Conservation (phyloP, 805 yeast species). For the Ogataea paraovalis region DNA sequence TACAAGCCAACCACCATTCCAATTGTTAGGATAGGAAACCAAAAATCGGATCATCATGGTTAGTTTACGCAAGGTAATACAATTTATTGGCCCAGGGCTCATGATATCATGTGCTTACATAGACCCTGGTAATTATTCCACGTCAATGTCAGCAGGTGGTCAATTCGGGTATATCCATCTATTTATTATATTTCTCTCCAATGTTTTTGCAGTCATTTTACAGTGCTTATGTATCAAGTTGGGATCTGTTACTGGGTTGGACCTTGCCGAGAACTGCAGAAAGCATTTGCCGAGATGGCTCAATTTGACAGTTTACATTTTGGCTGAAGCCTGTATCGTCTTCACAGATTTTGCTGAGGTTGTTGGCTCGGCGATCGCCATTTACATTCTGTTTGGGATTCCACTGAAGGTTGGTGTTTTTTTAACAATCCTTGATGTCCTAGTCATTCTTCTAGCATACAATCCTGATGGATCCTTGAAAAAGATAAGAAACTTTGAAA, state of each 20-base stretch:
- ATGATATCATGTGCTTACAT: slow-evolving; percentile 87
- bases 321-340: slow-evolving; percentile 83
- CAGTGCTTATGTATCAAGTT: slow-evolving; percentile 81
- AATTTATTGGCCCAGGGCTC: slow-evolving; percentile 83
- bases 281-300: slow-evolving; percentile 63
- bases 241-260: slow-evolving; percentile 87
- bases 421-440: slow-evolving; percentile 76
- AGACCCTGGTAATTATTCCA: slow-evolving; percentile 92
- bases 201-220: slow-evolving; percentile 75
- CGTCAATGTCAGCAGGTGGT: slow-evolving; percentile 88
- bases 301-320: slow-evolving; percentile 56
- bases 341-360: slow-evolving; percentile 95
- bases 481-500: slow-evolving; percentile 73
- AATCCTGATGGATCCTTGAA: slow-evolving; percentile 71
- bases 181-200: slow-evolving; percentile 71
- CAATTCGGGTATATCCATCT: slow-evolving; percentile 68
- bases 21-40: too few species aligned
- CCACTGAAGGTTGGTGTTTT: slow-evolving; percentile 75
- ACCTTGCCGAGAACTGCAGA: slow-evolving; percentile 81
- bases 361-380: slow-evolving; percentile 86
- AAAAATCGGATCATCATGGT: slow-evolving; percentile 6
- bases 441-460: slow-evolving; percentile 74
- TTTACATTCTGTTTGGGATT: slow-evolving; percentile 69
- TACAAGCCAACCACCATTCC: too few species aligned
- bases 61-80: slow-evolving; percentile 44